Percentiles rank a stretch among this genome's conserved stretches.
Conservation (phyloP, 1,139 yeast genomes). For the Pneumocystis wakefieldiae region DNA sequence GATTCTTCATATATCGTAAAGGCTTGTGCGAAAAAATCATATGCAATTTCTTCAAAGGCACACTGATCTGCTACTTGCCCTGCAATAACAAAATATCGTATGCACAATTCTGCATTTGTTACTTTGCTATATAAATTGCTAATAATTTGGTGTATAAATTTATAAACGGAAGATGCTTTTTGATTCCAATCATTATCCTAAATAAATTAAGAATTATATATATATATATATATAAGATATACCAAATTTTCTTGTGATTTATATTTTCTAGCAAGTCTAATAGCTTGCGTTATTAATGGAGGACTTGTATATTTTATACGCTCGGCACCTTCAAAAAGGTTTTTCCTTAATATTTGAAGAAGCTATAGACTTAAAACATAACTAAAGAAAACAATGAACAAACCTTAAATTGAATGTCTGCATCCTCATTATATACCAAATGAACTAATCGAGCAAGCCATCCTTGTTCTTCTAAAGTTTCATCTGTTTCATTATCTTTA, state of each 20-base stretch:
- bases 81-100: constrained; percentile 33
- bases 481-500: constrained; percentile 19
- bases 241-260: constrained; percentile 17
- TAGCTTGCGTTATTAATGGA: constrained; percentile 46
- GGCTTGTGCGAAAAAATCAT: constrained; percentile 80
- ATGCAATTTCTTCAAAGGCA: constrained; percentile 47
- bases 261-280: constrained; percentile 43
- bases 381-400: not conserved
- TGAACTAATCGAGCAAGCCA: constrained; percentile 58
- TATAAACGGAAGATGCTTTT: constrained; percentile 42
- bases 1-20: constrained; percentile 79
- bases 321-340: constrained; percentile 38
- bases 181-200: constrained; percentile 20
- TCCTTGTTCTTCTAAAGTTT: constrained; percentile 40
- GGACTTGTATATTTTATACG: constrained; percentile 59
- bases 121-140: constrained; percentile 43
- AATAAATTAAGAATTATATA: constrained; percentile 8
- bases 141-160: constrained; percentile 55
- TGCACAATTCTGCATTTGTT: constrained; percentile 37
- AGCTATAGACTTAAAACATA: constrained; percentile 22
- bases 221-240: constrained; percentile 10
- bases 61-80: constrained; percentile 64
- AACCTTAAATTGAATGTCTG: constrained; percentile 33
- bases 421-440: constrained; percentile 37
- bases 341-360: constrained; percentile 40